These are phyloP conservation scores for Magnusiomyces suaveolens DNA, from an alignment of 1,139 yeast genomes.

Conservation along the genomic window DNA sequence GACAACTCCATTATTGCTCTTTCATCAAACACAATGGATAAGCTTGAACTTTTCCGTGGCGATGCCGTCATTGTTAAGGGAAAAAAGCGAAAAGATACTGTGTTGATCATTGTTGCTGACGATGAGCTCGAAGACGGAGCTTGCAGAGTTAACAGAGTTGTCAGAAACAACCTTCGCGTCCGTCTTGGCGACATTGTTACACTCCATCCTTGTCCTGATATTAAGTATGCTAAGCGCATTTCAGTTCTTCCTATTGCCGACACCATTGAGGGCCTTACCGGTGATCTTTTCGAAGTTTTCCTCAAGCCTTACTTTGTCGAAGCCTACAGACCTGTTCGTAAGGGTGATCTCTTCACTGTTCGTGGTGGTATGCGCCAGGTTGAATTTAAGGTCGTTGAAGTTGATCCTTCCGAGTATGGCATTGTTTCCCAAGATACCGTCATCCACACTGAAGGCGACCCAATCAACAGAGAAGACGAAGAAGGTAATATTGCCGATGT, in stretches of 20 bases:
- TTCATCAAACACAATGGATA: constrained; percentile 92
- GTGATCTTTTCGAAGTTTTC: constrained; percentile 93
- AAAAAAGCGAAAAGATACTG: constrained; percentile 96
- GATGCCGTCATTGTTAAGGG: constrained; percentile 97
- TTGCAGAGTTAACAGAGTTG: constrained; percentile 89
- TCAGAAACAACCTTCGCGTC: constrained; percentile 87
- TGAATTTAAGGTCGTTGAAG: constrained; percentile 95
- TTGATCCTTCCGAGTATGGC: constrained; percentile 94
- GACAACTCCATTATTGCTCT: constrained; percentile 94
- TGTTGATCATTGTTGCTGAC: constrained; percentile 90
- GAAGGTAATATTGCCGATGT: constrained; percentile 94
- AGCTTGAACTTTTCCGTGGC: constrained; percentile 90
- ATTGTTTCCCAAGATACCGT: constrained; percentile 98
- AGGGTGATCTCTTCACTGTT: constrained; percentile 91
- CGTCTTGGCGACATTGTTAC: constrained; percentile 88
- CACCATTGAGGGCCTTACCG: constrained; percentile 95
- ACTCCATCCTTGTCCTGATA: constrained; percentile 94
- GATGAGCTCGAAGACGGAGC: constrained; percentile 96
- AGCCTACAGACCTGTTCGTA: constrained; percentile 97
- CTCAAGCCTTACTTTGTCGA: constrained; percentile 97
- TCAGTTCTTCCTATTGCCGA: constrained; percentile 97
- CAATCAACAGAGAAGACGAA: constrained; percentile 97
- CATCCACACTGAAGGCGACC: constrained; percentile 98
- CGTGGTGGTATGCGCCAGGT: constrained; percentile 99
- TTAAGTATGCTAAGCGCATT: constrained; percentile 80